Evolutionary conservation across 371 early-diverging fungal genomes (phyloP).

Genomic region (Mucor mucedo): DNA sequence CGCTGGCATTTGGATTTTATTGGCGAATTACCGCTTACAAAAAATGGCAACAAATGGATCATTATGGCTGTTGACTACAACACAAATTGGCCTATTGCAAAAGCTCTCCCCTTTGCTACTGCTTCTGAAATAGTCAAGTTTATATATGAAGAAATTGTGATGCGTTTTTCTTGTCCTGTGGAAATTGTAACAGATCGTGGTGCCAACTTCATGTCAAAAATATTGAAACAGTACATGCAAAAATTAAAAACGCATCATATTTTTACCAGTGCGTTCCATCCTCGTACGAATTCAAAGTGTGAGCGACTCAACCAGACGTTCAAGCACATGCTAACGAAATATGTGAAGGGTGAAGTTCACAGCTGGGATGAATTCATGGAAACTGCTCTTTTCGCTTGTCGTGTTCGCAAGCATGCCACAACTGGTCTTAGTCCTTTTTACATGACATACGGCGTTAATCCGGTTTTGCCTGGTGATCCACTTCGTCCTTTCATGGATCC

Average conservation of each 20-base stretch:
- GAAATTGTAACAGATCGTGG: constrained; percentile 33
- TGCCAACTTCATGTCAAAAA: constrained; percentile 17
- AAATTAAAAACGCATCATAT: no score
- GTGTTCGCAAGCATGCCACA: constrained; percentile 15
- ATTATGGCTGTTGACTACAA: constrained; percentile 45
- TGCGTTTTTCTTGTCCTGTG: constrained; percentile 32
- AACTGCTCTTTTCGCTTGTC: constrained; percentile 16
- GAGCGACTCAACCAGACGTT: constrained; percentile 28
- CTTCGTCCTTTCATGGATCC: constrained; percentile 1
- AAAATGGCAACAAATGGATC: constrained; percentile 28
- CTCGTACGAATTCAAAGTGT: constrained; percentile 24
- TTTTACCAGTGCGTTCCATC: no score
- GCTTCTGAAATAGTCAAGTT: constrained; percentile 24
- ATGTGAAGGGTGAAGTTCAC: constrained; percentile 6
- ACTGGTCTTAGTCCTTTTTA: constrained; percentile 13
- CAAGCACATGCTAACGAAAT: constrained; percentile 7
- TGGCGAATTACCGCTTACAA: constrained; percentile 29
- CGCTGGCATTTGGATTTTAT: constrained; percentile 39
- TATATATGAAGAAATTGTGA: constrained; percentile 36
- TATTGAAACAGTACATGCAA: no score
- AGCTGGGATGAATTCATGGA: constrained; percentile 11
- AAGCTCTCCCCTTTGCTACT: no score
- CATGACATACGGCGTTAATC: constrained; percentile 23
- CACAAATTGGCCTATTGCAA: no score
- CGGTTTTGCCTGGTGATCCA: constrained; percentile 18